Base-by-base conservation (phyloP, 2,329 filamentous ascomycete genomes). In the Microsporum canis region DNA sequence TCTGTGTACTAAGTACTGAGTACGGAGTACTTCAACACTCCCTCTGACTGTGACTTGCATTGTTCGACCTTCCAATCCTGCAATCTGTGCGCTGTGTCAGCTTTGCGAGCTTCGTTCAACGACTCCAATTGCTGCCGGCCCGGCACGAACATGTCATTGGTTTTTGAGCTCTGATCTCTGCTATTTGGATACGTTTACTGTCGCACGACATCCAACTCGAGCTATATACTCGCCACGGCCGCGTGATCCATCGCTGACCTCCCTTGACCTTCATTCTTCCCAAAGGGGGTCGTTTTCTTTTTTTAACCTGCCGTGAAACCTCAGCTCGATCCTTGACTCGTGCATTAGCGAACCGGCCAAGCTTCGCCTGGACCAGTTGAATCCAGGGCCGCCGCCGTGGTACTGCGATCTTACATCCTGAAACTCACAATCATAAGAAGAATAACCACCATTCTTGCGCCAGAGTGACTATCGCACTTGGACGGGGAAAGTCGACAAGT, bases 171-270 rank as follows among this genome's bases (percentile, higher is more conserved):
- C 47, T 51, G 47, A 29, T 29, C 47, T 51, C 23, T 51, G 47
- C 10, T 51, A 45, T 51, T 51, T 12, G 27, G 29, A 33, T 51
- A 29, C 45, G 58, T 43, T 51, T 23, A 51, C 10, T 27, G 62
- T 63, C 57, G 62, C 59, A 63, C 62, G 38, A 60, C 59, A 59
- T 49, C 41, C 47, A 57, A 57, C 59, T 59, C 51, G 53, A 59
- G 58, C 58, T 39, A 51, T 39, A 51, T 49, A 45, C 39, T 29
- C 27, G 31, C 45, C 58, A 23, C 58, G 38, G 31, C 47, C 49
- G 58, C 61, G 57, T 58, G 57, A 59, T 60, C 49, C 29, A 51
- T 51, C 23, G 47, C 47, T 29, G 43, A 7, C 23, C 51, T 23
- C 43, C 57, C 56, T 34, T 8, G 27, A 39, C 38, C 45, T 33